phyloP scores from a whole-genome alignment of 257 asterid genomes.

The Fraxinus americana region DNA sequence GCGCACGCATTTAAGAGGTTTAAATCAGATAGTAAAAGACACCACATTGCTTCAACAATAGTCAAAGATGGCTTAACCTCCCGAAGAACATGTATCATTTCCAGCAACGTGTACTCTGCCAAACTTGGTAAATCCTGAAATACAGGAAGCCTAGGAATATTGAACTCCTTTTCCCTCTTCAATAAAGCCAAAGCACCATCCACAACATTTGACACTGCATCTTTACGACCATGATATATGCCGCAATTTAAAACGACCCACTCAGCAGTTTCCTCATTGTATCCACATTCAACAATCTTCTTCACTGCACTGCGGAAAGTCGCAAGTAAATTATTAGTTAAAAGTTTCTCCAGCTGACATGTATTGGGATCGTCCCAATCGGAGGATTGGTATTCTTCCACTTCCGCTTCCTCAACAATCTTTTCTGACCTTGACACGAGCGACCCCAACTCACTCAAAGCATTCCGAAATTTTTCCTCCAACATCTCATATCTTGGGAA shows the following conservation, averaged over 20 bases:
- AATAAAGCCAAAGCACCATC: slow-evolving; percentile 67
- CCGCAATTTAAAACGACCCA: slow-evolving; percentile 65
- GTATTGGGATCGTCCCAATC: slow-evolving; percentile 69
- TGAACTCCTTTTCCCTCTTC: slow-evolving; percentile 41
- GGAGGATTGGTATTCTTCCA: slow-evolving; percentile 30
- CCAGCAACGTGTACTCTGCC: slow-evolving; percentile 64
- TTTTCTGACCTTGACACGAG: slow-evolving; percentile 31
- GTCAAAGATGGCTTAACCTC: slow-evolving; percentile 62
- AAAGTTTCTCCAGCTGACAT: slow-evolving; percentile 56
- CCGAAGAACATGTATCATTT: slow-evolving; percentile 75
- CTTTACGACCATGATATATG: slow-evolving; percentile 62
- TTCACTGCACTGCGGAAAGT: slow-evolving; percentile 54
- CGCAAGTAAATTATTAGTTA: slow-evolving; percentile 39
- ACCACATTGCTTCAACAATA: slow-evolving; percentile 77
- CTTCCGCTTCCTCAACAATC: slow-evolving; percentile 27
- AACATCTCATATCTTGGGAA: slow-evolving; percentile 57
- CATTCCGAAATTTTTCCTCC: slow-evolving; percentile 37
- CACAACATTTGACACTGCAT: slow-evolving; percentile 58
- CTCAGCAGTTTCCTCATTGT: slow-evolving; percentile 59
- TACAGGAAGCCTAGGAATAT: slow-evolving; percentile 30
- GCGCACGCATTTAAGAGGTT: slow-evolving; percentile 68
- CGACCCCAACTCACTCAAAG: slow-evolving; percentile 39
- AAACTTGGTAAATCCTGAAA: slow-evolving; percentile 56
- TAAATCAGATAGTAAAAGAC: slow-evolving; percentile 63
- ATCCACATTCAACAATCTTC: slow-evolving; percentile 60